Evolutionary conservation across 768 basidiomycete species (phyloP), one percentile per base, ranked within the genome.

Genomic region (Calocybe cyanea): DNA sequence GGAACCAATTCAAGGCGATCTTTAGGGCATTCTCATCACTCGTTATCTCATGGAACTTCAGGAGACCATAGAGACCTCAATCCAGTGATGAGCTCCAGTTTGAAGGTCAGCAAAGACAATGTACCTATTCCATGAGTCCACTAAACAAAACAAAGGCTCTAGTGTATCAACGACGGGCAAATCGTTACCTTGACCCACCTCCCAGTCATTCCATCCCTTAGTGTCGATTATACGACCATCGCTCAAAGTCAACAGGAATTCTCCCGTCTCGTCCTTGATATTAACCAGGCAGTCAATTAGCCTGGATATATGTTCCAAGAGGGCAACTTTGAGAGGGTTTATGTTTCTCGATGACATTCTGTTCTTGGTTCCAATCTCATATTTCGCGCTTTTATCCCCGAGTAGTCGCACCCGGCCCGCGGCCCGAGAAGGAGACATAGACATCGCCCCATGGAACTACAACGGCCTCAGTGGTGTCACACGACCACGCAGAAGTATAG

Each of bases 181-280:
- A 28, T 28, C 3, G 15, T 33, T 6, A 24, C 34, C 8, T 7
- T 15, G 13, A 23, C 62, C 48, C 35, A 65, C 69, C 58, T 78
- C 76, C 77, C 78, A 80, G 43, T 77, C 75, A 44, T 75, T 67
- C 76, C 77, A 80, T 6, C 74, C 73, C 50, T 80, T 80, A 1
- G 78, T 80, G 50, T 81, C 77, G 33, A 80, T 76, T 31, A 73
- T 57, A 20, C 75, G 66, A 4, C 76, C 77, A 57, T 79, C 75
- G 11, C 62, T 60, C n/a, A 77, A 58, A 10, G 65, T 62, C 57
- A 77, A 54, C 15, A 80, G 56, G 59, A 74, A 79, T 56, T 76
- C 69, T 30, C 78, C 77, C 0, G 68, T 71, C 50, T 69, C 67
- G 57, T 79, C 78, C 47, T 73, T 66, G 60, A 80, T 77, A 45